Percentiles rank a stretch among this genome's conserved stretches.
Evolutionary conservation across 768 basidiomycete genomes (phyloP).

Genomic region (Calocera viscosa): DNA sequence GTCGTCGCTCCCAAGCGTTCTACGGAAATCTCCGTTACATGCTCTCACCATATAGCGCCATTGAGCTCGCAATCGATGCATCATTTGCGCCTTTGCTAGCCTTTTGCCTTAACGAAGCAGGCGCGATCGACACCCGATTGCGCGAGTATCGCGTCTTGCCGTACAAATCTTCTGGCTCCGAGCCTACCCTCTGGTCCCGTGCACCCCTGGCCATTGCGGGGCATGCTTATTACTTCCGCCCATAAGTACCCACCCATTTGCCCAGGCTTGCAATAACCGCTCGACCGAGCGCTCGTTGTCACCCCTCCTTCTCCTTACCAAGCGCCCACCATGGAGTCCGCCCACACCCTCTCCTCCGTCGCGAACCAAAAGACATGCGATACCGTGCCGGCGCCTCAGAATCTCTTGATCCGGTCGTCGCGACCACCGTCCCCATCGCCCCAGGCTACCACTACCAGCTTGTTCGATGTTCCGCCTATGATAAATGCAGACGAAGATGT

Average conservation of each 20-base stretch:
- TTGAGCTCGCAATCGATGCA: constrained; percentile 1
- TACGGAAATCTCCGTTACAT: not conserved
- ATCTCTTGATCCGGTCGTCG: constrained; percentile 28
- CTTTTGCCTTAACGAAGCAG: constrained; percentile 6
- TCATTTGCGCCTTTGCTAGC: not conserved
- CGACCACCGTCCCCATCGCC: constrained; percentile 18
- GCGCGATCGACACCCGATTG: not conserved
- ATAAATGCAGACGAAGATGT: not conserved
- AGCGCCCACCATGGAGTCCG: constrained; percentile 12
- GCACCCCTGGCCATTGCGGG: not conserved
- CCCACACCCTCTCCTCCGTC: constrained; percentile 21
- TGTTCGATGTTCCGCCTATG: constrained; percentile 10
- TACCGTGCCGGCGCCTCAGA: constrained; percentile 50
- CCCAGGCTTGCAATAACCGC: not conserved
- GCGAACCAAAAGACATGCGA: constrained; percentile 47
- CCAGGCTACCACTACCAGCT: constrained; percentile 21
- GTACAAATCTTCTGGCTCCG: not conserved
- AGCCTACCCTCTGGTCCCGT: not conserved
- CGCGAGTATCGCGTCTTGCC: constrained; percentile 6
- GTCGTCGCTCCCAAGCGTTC: not conserved
- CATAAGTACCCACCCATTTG: constrained; percentile 1
- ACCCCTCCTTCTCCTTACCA: not conserved
- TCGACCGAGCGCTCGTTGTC: constrained; percentile 2
- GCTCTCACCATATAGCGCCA: not conserved
- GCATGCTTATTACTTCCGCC: not conserved